A percentile compares a stretch with the other conserved stretches of the same genome.
These are phyloP conservation scores for Aspergillus alliaceus DNA, from an alignment of 2,329 filamentous ascomycete genomes.

Conservation along the genomic window DNA sequence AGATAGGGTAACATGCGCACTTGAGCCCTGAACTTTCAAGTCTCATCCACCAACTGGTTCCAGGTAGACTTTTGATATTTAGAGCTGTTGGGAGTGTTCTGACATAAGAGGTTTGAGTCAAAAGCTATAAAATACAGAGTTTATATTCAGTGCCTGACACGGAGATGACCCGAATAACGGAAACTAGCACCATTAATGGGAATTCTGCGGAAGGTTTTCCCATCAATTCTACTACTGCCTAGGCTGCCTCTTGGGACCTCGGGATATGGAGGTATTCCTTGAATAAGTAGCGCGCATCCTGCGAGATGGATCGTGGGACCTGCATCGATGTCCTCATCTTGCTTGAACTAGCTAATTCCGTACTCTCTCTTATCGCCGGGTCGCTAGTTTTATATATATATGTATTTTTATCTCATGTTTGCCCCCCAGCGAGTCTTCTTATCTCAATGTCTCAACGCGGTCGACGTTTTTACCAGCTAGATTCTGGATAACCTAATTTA, in stretches of 20 bases:
- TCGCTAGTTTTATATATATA: neutral
- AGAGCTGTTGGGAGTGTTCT: too few species aligned
- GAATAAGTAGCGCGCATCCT: neutral
- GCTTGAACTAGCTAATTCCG: neutral
- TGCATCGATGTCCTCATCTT: neutral
- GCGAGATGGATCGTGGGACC: neutral
- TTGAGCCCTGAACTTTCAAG: neutral
- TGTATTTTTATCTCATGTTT: too few species aligned
- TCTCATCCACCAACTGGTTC: neutral
- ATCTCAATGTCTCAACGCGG: too few species aligned
- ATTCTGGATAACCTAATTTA: neutral
- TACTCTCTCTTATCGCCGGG: neutral
- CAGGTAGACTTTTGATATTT: too few species aligned
- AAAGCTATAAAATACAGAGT: neutral
- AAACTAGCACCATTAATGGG: neutral
- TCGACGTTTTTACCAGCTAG: too few species aligned
- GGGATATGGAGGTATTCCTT: neutral
- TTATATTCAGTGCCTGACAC: too few species aligned
- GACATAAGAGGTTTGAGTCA: too few species aligned
- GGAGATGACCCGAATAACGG: too few species aligned
- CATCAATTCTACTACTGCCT: neutral
- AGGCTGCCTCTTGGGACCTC: neutral
- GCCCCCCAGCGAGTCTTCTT: too few species aligned
- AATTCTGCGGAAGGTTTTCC: neutral
- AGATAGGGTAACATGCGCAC: neutral